phyloP scores from a whole-genome alignment of 345 rosid species.

The Nasturtium officinale region DNA sequence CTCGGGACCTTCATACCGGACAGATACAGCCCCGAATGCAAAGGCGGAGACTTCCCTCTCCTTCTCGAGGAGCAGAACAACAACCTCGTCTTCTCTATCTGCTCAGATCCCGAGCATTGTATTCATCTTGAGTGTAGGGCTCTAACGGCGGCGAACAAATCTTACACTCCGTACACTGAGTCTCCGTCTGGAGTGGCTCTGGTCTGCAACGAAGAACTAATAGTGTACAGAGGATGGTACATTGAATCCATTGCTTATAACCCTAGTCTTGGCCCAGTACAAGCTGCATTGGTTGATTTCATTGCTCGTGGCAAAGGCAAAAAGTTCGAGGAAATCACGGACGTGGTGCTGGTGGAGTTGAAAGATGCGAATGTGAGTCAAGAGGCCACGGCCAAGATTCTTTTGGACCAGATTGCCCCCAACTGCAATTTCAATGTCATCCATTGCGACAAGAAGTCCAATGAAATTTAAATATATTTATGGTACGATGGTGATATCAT shows the following conservation, averaged over 20 bases:
- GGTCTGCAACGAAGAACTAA: conserved; percentile 53
- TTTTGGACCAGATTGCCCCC: conserved; percentile 51
- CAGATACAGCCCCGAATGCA: neutral
- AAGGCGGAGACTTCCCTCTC: conserved; percentile 42
- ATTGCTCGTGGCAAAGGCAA: conserved; percentile 53
- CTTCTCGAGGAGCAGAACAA: conserved; percentile 59
- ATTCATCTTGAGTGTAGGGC: conserved; percentile 43
- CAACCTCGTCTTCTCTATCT: no score
- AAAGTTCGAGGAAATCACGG: conserved; percentile 61
- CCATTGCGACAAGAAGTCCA: conserved; percentile 41
- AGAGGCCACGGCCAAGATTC: conserved; percentile 56
- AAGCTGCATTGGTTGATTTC: conserved; percentile 81
- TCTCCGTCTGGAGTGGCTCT: conserved; percentile 81
- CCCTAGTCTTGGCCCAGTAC: conserved; percentile 81
- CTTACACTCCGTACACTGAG: conserved; percentile 86
- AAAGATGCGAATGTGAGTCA: conserved; percentile 58
- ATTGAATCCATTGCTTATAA: conserved; percentile 75
- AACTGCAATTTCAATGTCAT: conserved; percentile 52
- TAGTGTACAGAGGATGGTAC: conserved; percentile 62
- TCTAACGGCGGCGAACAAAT: conserved; percentile 63
- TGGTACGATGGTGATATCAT: no score
- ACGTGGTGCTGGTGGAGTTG: conserved; percentile 68
- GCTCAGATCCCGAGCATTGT: neutral
- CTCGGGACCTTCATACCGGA: neutral
- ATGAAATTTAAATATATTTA: no score